A percentile compares a stretch with the other conserved stretches of the same genome.
Conservation (phyloP, 345 rosid genomes). For the Hevea brasiliensis region DNA sequence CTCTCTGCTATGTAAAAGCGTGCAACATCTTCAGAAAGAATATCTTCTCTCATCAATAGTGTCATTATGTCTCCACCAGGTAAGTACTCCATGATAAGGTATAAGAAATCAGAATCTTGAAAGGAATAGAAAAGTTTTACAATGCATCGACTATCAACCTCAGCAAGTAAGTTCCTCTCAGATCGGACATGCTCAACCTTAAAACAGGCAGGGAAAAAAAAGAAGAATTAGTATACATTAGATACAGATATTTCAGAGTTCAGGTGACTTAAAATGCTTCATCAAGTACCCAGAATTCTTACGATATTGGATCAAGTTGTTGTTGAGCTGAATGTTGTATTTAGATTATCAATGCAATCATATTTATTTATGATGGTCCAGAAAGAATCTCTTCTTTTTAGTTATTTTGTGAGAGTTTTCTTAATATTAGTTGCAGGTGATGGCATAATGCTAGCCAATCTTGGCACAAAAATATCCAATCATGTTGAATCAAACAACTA, state of each 20-base stretch:
- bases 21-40: conserved; percentile 89
- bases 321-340: conserved; percentile 6
- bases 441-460: background rate
- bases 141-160: conserved; percentile 94
- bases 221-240: conserved; percentile 11
- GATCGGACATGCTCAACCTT: conserved; percentile 99
- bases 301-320: background rate
- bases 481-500: conserved; percentile 1
- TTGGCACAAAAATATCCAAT: background rate
- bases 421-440: background rate
- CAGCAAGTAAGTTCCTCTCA: conserved; percentile 95
- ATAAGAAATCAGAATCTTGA: conserved; percentile 93
- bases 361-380: background rate
- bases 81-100: conserved; percentile 96
- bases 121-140: conserved; percentile 92
- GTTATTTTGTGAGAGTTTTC: background rate
- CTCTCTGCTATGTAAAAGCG: conserved; percentile 59
- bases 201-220: conserved; percentile 18
- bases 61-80: conserved; percentile 99
- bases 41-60: conserved; percentile 93
- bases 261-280: conserved; percentile 6
- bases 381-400: background rate
- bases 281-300: conserved; percentile 2
- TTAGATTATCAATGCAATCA: background rate
- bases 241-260: background rate